phyloP scores from a whole-genome alignment of 2,329 filamentous ascomycete genomes.

The Coniochaeta prunicola region DNA sequence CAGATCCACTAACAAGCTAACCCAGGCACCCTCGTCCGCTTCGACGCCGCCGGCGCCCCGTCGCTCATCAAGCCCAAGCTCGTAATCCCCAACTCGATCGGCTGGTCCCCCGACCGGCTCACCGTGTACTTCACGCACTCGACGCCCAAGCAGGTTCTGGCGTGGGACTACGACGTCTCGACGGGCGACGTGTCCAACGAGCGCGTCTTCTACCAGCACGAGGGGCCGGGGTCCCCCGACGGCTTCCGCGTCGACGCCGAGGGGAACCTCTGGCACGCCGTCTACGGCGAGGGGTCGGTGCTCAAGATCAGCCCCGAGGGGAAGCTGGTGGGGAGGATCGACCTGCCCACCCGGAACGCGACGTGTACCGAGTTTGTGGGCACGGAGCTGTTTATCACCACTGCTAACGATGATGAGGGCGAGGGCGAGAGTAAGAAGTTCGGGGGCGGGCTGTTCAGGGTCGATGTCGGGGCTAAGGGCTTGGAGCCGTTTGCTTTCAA shows the following conservation, averaged over 20 bases:
- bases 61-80: constrained; percentile 55
- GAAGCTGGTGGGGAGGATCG: constrained; percentile 65
- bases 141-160: constrained; percentile 60
- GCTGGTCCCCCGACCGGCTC: constrained; percentile 66
- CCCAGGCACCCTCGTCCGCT: constrained; percentile 64
- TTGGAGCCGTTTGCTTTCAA: constrained; percentile 58
- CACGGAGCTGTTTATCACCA: constrained; percentile 70
- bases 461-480: constrained; percentile 69
- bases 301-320: constrained; percentile 66
- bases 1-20: neutral
- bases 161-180: constrained; percentile 64
- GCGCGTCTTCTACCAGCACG: constrained; percentile 66
- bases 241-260: constrained; percentile 79
- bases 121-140: constrained; percentile 83
- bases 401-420: constrained; percentile 58
- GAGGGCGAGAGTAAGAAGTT: constrained; percentile 56
- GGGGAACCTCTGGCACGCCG: constrained; percentile 81
- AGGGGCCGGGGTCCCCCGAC: constrained; percentile 63
- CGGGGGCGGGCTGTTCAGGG: constrained; percentile 66
- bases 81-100: constrained; percentile 77
- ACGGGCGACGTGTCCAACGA: constrained; percentile 61
- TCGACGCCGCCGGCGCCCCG: constrained; percentile 55
- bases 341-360: constrained; percentile 68
- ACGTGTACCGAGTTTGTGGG: constrained; percentile 79
- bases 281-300: constrained; percentile 73